These are phyloP conservation scores for Grigorovia yakushimaensis DNA, from an alignment of 805 yeast genomes.

Conservation along the genomic window DNA sequence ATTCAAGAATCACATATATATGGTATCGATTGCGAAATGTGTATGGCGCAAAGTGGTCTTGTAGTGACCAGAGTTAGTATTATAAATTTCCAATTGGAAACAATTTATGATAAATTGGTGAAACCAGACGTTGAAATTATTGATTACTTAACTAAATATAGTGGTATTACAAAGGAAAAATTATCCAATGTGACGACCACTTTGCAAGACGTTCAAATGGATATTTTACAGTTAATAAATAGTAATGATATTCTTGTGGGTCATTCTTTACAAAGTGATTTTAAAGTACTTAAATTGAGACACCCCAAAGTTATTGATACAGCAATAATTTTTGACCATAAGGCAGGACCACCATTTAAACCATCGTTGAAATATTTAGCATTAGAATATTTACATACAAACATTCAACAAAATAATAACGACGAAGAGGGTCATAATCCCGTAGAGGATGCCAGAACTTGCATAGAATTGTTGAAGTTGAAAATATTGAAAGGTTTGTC, in stretches of 20 bases:
- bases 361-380: conserved; percentile 73
- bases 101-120: conserved; percentile 64
- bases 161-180: conserved; percentile 76
- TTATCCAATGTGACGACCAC: conserved; percentile 53
- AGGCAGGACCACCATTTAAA: conserved; percentile 72
- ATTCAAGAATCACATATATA: conserved; percentile 56
- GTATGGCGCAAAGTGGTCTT: conserved; percentile 52
- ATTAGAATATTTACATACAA: conserved; percentile 39
- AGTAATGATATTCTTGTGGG: conserved; percentile 68
- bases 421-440: conserved; percentile 63
- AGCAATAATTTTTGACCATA: conserved; percentile 62
- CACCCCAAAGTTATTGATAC: conserved; percentile 81
- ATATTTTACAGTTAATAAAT: conserved; percentile 40
- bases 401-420: conserved; percentile 55
- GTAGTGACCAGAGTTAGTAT: conserved; percentile 73
- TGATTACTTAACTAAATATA: conserved; percentile 73
- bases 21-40: conserved; percentile 94
- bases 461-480: conserved; percentile 63
- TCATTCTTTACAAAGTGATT: conserved; percentile 81
- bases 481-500: conserved; percentile 58
- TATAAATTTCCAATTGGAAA: conserved; percentile 50
- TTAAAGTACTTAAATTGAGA: conserved; percentile 55
- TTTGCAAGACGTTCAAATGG: conserved; percentile 54
- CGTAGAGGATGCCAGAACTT: conserved; percentile 72
- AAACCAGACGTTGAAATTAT: conserved; percentile 65